phyloP scores from a whole-genome alignment of 495 filamentous ascomycete genomes.

The Penicillium chermesinum region DNA sequence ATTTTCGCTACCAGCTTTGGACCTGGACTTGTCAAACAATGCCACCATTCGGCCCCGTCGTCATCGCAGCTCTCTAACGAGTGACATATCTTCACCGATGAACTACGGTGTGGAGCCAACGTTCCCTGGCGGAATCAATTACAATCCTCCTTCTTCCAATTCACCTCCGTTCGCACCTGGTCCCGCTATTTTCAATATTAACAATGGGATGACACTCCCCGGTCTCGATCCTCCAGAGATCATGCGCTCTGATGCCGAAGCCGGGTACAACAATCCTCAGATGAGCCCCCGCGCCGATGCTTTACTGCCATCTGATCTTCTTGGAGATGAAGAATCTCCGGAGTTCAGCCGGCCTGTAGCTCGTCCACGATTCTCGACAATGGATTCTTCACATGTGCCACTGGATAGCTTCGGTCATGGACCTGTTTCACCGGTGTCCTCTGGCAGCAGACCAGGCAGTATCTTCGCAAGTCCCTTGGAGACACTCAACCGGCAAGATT shows the following conservation, averaged over 20 bases:
- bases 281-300: conserved; percentile 78
- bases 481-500: conserved; percentile 52
- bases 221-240: conserved; percentile 36
- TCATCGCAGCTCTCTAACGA: conserved; percentile 45
- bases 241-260: conserved; percentile 39
- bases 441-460: conserved; percentile 55
- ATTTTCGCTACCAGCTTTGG: conserved; percentile 41
- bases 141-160: conserved; percentile 41
- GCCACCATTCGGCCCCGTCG: conserved; percentile 43
- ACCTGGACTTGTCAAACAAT: conserved; percentile 36
- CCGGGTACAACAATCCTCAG: conserved; percentile 56
- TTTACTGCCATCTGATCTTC: conserved; percentile 73
- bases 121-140: conserved; percentile 35
- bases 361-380: conserved; percentile 34
- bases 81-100: conserved; percentile 44
- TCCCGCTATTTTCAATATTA: conserved; percentile 55
- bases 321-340: conserved; percentile 68
- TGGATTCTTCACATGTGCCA: conserved; percentile 30
- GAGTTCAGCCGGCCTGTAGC: conserved; percentile 42
- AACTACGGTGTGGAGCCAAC: conserved; percentile 37
- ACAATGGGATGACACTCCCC: conserved; percentile 50
- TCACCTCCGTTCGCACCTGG: conserved; percentile 45
- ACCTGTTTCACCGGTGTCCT: conserved; percentile 69
- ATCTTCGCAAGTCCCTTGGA: conserved; percentile 64
- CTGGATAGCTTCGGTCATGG: conserved; percentile 42